Conservation (phyloP, 2,329 filamentous ascomycete genomes). For the Atkinsonella hypoxylon region DNA sequence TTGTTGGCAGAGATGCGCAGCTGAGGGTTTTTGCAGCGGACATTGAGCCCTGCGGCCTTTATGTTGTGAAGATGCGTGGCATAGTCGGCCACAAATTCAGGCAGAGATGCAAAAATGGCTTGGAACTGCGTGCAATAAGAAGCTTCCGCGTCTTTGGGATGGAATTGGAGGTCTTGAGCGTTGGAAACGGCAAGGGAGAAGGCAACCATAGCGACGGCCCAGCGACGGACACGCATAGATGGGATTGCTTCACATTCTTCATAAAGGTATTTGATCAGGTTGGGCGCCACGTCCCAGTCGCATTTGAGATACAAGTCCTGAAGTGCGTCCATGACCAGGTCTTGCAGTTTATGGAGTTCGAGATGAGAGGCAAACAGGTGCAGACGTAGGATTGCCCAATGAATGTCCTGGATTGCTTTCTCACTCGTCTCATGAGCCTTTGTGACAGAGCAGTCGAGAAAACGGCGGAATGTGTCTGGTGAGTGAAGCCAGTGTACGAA, state of each 20-base stretch:
- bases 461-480: conserved; percentile 26
- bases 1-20: conserved; percentile 44
- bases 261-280: conserved; percentile 40
- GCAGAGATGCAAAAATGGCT: conserved; percentile 29
- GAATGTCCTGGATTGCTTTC: conserved; percentile 27
- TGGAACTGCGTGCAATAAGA: conserved; percentile 25
- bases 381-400: conserved; percentile 44
- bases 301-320: conserved; percentile 47
- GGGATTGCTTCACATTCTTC: conserved; percentile 36
- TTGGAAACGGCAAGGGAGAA: conserved; percentile 34
- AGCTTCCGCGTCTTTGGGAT: conserved; percentile 17
- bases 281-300: conserved; percentile 45
- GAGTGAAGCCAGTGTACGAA: conserved; percentile 42
- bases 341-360: conserved; percentile 38
- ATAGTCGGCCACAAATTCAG: conserved; percentile 39
- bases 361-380: conserved; percentile 45
- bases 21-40: conserved; percentile 48
- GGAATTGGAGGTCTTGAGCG: conserved; percentile 15
- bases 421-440: conserved; percentile 17
- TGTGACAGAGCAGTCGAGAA: conserved; percentile 30
- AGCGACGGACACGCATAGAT: conserved; percentile 41
- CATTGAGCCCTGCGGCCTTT: conserved; percentile 34
- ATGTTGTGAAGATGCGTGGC: conserved; percentile 40
- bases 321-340: conserved; percentile 44
- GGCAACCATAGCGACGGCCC: conserved; percentile 50